Evolutionary conservation across 108 stramenopile species (phyloP), one percentile per base, ranked within the genome.

Genomic region (Cyclotella sp.): DNA sequence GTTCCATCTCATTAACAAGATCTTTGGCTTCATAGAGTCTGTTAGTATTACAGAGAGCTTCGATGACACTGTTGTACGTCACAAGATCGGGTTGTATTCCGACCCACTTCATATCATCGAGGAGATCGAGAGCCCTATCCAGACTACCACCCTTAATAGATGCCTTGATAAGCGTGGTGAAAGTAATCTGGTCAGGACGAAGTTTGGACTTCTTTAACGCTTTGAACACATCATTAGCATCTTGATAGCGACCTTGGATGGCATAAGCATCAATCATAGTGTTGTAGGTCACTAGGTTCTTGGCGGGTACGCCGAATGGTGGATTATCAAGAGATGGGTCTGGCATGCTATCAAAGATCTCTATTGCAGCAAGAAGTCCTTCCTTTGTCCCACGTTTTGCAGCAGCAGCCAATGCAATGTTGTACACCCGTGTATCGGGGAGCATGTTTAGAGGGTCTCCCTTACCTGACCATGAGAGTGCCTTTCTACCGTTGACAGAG

Each of bases 51-150:
- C 92, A 92, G 3, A 93, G 83, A 22, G 80, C 78, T 47, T 84
- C 86, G 44, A 93, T 90, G 41, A 90, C 81, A 21, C 87, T 85
- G 68, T 93, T 92, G 79, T 90, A 92, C 12, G 84, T 89, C 9
- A 91, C 87, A 43, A 87, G 70, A 47, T 93, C 92, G 2, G 88
- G 78, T 59, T 79, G 44, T n/a, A 90, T 72, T 13, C 83, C 86
- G n/a, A 77, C 68, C 72, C 90, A 89, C 68, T 89, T 87, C 92
- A 95, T 92, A 49, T 95, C 92, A 58, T 93, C 90, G 12, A 93
- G 66, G 30, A 90, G 62, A 41, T 92, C 88, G 29, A 84, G 59
- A 22, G 90, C 76, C 45, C 81, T 89, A 8, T 75, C 82, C 27
- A 85, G 11, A 52, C 88, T 85, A 39, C 88, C 80, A 43, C 68